These are phyloP conservation scores for Ulmus americana DNA, from an alignment of 331 rosid species.

Conservation along the genomic window DNA sequence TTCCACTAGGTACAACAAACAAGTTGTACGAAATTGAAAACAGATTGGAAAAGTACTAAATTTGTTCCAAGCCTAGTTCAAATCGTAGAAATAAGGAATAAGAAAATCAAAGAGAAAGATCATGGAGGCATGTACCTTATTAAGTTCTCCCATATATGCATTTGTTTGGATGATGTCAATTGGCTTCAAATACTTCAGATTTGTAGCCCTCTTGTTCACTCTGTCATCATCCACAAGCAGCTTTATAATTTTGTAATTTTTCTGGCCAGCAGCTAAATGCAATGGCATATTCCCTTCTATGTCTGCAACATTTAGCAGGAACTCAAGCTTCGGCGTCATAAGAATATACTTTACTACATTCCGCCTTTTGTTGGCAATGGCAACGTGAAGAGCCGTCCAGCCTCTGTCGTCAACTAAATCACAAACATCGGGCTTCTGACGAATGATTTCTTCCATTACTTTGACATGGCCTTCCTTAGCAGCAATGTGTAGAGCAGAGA, in stretches of 20 bases:
- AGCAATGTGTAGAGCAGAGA: slow-evolving; percentile 12
- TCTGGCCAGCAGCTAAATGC: slow-evolving; percentile 5
- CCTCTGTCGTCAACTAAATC: slow-evolving; percentile 8
- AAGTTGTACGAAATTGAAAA: too few relatives aligned
- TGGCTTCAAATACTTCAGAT: slow-evolving; percentile 1
- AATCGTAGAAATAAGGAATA: too few relatives aligned
- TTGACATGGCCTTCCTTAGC: slow-evolving; percentile 5
- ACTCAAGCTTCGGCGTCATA: not conserved
- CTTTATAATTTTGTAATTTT: not conserved
- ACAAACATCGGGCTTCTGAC: not conserved
- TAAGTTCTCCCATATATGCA: slow-evolving; percentile 6
- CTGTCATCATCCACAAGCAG: not conserved
- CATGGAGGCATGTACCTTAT: not conserved
- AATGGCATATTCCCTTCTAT: slow-evolving; percentile 6
- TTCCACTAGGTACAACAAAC: too few relatives aligned
- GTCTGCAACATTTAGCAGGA: slow-evolving; percentile 2
- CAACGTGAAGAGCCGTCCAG: slow-evolving; percentile 14
- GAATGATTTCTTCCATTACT: slow-evolving; percentile 3
- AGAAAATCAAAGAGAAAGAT: too few relatives aligned
- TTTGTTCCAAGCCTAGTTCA: too few relatives aligned
- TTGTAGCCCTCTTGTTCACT: slow-evolving; percentile 13
- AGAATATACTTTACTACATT: slow-evolving; percentile 2
- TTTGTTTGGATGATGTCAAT: slow-evolving; percentile 6
- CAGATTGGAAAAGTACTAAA: too few relatives aligned
- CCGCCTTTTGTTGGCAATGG: not conserved